Percentiles rank a stretch among this genome's conserved stretches.
Evolutionary conservation across 169 alveolate genomes (phyloP).

Genomic region (Eimeria acervulina): DNA sequence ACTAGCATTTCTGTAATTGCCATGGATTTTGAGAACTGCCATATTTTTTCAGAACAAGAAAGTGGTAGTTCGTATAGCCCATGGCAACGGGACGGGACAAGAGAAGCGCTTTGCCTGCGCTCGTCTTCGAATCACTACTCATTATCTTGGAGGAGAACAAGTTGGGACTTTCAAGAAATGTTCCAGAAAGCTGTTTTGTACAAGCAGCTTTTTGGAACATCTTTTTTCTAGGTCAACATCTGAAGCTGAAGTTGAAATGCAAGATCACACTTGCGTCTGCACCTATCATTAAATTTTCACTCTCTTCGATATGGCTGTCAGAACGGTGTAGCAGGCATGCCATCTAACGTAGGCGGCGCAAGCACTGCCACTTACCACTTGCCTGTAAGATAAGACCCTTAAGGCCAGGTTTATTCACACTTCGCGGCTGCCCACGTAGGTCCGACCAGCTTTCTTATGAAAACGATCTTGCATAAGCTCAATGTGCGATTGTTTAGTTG

Average conservation of each 20-base stretch:
- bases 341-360: not conserved
- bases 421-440: not conserved
- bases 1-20: no score
- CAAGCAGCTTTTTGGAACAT: not conserved
- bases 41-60: not conserved
- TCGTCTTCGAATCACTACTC: not conserved
- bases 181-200: not conserved
- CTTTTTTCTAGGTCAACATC: no score
- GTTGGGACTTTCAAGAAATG: no score
- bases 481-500: not conserved
- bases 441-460: not conserved
- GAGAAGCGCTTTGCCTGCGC: not conserved
- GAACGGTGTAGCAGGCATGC: not conserved
- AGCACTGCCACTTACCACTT: no score
- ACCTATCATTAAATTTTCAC: not conserved
- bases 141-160: no score
- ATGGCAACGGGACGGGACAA: not conserved
- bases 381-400: not conserved
- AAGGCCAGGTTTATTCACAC: not conserved
- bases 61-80: no score
- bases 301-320: not conserved
- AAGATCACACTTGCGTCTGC: not conserved
- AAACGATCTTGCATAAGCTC: not conserved
- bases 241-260: not conserved
- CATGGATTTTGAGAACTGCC: no score